Conservation (phyloP, 1,284 basidiomycete species). For the Fistulina hepatica region DNA sequence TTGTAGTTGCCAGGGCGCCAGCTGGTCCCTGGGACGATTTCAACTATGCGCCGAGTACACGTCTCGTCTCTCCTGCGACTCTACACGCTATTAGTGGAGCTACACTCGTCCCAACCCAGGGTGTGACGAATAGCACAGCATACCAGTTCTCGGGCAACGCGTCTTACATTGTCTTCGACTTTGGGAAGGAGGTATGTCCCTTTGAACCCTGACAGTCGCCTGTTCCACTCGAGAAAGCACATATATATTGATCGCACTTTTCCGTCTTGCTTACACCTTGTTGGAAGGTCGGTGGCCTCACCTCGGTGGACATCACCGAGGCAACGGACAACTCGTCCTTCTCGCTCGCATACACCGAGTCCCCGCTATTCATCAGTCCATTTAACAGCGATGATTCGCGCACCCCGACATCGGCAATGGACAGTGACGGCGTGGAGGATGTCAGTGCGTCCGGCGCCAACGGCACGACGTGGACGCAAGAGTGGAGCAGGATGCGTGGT, state of each 20-base stretch:
- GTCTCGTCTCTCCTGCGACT: slow-evolving; percentile 28
- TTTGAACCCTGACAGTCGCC: no score
- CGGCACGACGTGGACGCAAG: slow-evolving; percentile 37
- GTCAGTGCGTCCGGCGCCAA: slow-evolving; percentile 27
- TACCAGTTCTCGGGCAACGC: no score
- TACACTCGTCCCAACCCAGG: no score
- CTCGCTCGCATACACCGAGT: slow-evolving; percentile 38
- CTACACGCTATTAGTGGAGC: slow-evolving; percentile 25
- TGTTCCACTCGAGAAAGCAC: no score
- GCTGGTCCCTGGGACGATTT: slow-evolving; percentile 37
- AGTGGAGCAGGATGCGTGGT: slow-evolving; percentile 33
- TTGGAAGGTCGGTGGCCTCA: slow-evolving; percentile 38
- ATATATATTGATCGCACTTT: no score
- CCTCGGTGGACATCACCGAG: slow-evolving; percentile 29
- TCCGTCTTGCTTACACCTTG: no score
- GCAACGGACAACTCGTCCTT: slow-evolving; percentile 20
- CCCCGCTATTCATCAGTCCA: slow-evolving; percentile 32
- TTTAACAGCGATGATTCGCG: slow-evolving; percentile 35
- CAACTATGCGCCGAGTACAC: slow-evolving; percentile 33
- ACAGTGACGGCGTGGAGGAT: slow-evolving; percentile 37
- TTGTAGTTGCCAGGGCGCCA: slow-evolving; percentile 21
- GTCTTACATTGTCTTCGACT: slow-evolving; percentile 36
- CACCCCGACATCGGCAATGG: slow-evolving; percentile 27
- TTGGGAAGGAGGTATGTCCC: slow-evolving; percentile 32
- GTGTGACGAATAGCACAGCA: no score